Conservation (phyloP, 2,329 filamentous ascomycete species). For the Ceratocystiopsis sp. region DNA sequence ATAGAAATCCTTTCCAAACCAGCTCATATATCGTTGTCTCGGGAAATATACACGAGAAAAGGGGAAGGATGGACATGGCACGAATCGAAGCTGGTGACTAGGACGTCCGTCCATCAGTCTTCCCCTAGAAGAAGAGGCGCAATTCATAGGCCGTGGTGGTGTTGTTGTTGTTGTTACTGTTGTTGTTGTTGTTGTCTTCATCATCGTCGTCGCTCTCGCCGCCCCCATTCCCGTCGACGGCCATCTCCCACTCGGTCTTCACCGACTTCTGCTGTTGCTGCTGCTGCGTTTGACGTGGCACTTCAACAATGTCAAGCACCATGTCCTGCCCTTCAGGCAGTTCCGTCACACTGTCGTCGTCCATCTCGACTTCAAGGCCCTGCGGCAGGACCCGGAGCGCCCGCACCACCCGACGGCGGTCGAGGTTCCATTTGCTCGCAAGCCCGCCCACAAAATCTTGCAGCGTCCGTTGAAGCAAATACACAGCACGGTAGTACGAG, state of each 20-base stretch:
- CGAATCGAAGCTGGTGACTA: no score
- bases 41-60: no score
- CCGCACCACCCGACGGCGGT: constrained; percentile 52
- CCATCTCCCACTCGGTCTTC: constrained; percentile 47
- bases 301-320: constrained; percentile 47
- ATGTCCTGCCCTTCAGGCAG: constrained; percentile 86
- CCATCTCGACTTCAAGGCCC: constrained; percentile 69
- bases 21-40: no score
- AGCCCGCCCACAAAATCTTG: constrained; percentile 58
- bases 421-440: constrained; percentile 64
- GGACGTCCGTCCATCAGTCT: no score
- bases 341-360: constrained; percentile 75
- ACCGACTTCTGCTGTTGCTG: constrained; percentile 7
- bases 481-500: constrained; percentile 68
- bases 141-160: no score
- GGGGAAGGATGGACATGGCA: no score
- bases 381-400: constrained; percentile 56
- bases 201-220: constrained; percentile 12
- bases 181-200: no score
- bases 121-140: no score
- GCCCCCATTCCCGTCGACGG: constrained; percentile 25
- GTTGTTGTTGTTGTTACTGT: no score
- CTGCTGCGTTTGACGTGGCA: constrained; percentile 17
- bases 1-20: no score
- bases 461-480: constrained; percentile 60